Conservation (phyloP, 106 monocot species). For the Posidonia australis region DNA sequence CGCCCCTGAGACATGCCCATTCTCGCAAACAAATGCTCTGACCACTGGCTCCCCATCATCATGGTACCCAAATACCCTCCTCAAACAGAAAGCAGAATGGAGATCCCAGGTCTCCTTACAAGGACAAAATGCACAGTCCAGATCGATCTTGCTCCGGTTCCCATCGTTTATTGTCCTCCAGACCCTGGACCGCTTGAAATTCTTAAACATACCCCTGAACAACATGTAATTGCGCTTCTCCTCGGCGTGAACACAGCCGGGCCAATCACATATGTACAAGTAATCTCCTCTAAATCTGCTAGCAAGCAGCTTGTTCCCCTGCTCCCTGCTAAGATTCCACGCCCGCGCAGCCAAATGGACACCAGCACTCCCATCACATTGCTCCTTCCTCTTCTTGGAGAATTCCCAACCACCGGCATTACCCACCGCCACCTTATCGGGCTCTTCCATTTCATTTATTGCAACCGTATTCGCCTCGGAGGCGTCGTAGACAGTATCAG, state of each 20-base stretch:
- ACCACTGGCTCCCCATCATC: conserved; percentile 97
- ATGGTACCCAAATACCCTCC: conserved; percentile 75
- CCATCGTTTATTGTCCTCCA: conserved; percentile 63
- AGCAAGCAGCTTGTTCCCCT: conserved; percentile 75
- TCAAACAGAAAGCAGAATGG: conserved; percentile 81
- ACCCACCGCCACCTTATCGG: neutral
- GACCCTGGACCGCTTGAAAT: conserved; percentile 72
- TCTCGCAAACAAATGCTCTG: conserved; percentile 78
- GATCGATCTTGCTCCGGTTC: conserved; percentile 33
- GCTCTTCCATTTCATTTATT: neutral
- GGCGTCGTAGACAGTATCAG: conserved; percentile 59
- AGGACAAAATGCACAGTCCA: conserved; percentile 62
- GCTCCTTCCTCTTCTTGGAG: conserved; percentile 20
- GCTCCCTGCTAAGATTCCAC: conserved; percentile 74
- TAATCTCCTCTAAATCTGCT: conserved; percentile 59
- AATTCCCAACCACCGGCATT: neutral
- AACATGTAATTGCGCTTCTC: conserved; percentile 87
- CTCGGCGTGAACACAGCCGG: conserved; percentile 72
- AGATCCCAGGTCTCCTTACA: conserved; percentile 82
- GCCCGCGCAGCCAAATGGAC: conserved; percentile 41
- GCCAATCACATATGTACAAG: conserved; percentile 79
- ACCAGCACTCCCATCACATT: conserved; percentile 12
- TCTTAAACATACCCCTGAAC: conserved; percentile 74
- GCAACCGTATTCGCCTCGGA: conserved; percentile 24
- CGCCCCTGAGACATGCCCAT: conserved; percentile 91